Evolutionary conservation across 1,139 yeast genomes (phyloP).

Genomic region (Candida labiduridarum): DNA sequence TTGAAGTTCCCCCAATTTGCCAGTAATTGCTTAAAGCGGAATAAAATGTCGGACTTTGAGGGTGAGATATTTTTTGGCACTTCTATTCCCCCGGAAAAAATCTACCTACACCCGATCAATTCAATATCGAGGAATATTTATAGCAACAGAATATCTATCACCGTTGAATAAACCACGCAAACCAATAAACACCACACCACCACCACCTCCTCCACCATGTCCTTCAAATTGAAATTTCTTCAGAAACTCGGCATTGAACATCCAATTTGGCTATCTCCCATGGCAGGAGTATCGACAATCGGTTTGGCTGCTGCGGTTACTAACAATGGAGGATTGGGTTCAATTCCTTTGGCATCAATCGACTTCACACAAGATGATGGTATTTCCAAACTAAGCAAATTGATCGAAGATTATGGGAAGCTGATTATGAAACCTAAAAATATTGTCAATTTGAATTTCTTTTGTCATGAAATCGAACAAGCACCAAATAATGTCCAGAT

Average conservation of each 20-base stretch:
- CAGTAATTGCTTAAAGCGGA: too few relatives aligned
- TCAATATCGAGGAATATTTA: too few relatives aligned
- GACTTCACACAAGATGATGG: slow-evolving; percentile 23
- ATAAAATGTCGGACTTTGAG: too few relatives aligned
- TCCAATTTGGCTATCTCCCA: slow-evolving; percentile 54
- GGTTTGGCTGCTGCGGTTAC: slow-evolving; percentile 42
- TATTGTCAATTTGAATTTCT: slow-evolving; percentile 49
- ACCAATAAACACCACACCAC: neutral
- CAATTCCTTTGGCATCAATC: slow-evolving; percentile 44
- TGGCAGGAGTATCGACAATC: slow-evolving; percentile 54
- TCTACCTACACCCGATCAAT: too few relatives aligned
- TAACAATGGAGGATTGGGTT: slow-evolving; percentile 47
- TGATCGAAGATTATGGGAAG: slow-evolving; percentile 10
- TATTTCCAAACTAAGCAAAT: slow-evolving; percentile 18
- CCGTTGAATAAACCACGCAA: neutral
- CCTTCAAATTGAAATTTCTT: neutral
- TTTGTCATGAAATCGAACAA: slow-evolving; percentile 37
- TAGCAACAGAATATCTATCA: too few relatives aligned
- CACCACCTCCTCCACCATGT: neutral
- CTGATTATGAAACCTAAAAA: neutral
- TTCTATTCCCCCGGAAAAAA: too few relatives aligned
- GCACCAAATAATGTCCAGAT: slow-evolving; percentile 21
- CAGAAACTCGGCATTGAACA: slow-evolving; percentile 22
- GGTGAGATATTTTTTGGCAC: too few relatives aligned
- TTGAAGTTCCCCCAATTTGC: too few relatives aligned